Evolutionary conservation across 1,284 basidiomycete species (phyloP), one percentile per base, ranked within the genome.

Genomic region (Coniophora puteana): DNA sequence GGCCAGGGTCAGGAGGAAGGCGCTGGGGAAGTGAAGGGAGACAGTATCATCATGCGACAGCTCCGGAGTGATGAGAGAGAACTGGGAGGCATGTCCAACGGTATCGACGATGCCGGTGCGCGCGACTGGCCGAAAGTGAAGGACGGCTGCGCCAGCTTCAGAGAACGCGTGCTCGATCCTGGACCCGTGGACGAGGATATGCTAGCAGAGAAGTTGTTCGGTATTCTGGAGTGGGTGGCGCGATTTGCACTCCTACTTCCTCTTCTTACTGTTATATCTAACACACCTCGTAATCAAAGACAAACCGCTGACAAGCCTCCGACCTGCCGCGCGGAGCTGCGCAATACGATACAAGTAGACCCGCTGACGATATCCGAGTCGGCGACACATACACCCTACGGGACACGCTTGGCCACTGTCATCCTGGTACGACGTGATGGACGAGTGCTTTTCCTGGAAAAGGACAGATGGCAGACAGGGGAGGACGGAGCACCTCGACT

Each of bases 391-490:
- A 45, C 45, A 43, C 37, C 57, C 47, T 88, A 87, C 54, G 86
- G 75, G 34, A 90, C 88, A 25, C 80, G 88, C 11, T 61, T 85
- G 34, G 77, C 88, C 40, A 89, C 82, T 6, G 75, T 88, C 34
- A 58, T 90, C 30, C 71, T 90, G 44, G 68, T 90, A 26, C 66
- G 71, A 42, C 71, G 72, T 47, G 71, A 72, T 45, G 82, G 86
- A 31, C 58, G 69, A 26, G 83, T 75, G 10, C 44, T 76, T 12
- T 89, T 88, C 54, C 66, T 83, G 37, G 88, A 90, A 57, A 65
- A 83, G 42, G 85, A 90, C 56, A 66, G 78, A 33, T 89, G 83
- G 83, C 58, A 54, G 43, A 50, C 76, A 33, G 61, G 51, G 30
- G 44, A 53, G 12, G 62, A 69, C 28, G 72, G 63, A 23, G 51